Percentiles rank a stretch among this genome's conserved stretches.
Evolutionary conservation across 148 eudicot species (phyloP).

Genomic region (Drosera capensis): DNA sequence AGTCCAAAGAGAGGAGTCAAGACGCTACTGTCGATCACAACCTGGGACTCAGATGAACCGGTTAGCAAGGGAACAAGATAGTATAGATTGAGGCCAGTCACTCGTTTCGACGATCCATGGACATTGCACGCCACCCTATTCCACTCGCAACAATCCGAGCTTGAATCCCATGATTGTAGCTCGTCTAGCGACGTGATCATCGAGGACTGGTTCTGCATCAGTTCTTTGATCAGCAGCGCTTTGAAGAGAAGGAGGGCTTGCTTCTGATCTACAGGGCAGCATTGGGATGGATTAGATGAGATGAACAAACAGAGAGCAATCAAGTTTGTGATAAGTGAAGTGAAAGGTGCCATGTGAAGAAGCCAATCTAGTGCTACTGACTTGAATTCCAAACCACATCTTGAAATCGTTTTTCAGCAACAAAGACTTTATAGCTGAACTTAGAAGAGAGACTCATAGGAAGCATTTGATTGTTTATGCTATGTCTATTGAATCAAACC

Average conservation of each 20-base stretch:
- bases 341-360: background rate
- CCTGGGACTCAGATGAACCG: too few relatives aligned
- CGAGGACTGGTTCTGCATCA: slow-evolving; percentile 8
- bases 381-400: too few relatives aligned
- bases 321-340: background rate
- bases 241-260: slow-evolving; percentile 41
- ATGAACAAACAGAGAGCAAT: slow-evolving; percentile 1
- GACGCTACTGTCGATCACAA: slow-evolving; percentile 9
- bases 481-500: too few relatives aligned
- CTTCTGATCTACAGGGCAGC: slow-evolving; percentile 26
- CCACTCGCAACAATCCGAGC: slow-evolving; percentile 31
- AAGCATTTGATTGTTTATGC: too few relatives aligned
- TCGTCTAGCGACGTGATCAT: slow-evolving; percentile 3
- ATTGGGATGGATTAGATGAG: slow-evolving; percentile 5
- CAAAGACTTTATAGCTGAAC: too few relatives aligned
- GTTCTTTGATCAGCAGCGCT: slow-evolving; percentile 10
- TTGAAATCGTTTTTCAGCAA: too few relatives aligned
- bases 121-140: slow-evolving; percentile 19
- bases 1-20: slow-evolving; percentile 25
- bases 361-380: too few relatives aligned
- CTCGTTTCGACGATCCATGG: slow-evolving; percentile 1
- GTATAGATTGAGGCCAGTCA: slow-evolving; percentile 21
- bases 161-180: slow-evolving; percentile 30
- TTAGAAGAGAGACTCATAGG: too few relatives aligned
- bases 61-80: slow-evolving; percentile 9